phyloP scores from a whole-genome alignment of 73 alveolate species.

The Tetrahymena malaccensis region DNA sequence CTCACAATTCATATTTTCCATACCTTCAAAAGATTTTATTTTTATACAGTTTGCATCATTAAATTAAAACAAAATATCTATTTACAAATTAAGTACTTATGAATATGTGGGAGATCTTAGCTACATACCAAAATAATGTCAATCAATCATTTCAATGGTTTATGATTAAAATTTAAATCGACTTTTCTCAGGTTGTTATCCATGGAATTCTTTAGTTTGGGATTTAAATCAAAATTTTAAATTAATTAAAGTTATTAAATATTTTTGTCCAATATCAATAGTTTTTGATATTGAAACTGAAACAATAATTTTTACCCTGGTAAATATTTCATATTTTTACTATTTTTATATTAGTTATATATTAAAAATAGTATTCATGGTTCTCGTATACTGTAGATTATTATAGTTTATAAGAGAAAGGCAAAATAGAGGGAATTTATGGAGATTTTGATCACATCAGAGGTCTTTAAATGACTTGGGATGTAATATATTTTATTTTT shows the following conservation, averaged over 20 bases:
- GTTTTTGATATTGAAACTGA: background rate
- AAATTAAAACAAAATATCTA: background rate
- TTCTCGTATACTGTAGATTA: background rate
- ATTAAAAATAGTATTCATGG: background rate
- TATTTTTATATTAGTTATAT: background rate
- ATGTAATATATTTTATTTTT: background rate
- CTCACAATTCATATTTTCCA: background rate
- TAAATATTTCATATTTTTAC: background rate
- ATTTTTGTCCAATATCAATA: background rate
- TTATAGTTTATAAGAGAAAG: background rate
- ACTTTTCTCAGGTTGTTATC: background rate
- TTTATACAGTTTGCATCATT: background rate
- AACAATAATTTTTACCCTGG: background rate
- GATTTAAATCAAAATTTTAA: background rate
- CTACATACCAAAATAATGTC: background rate
- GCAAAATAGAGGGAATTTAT: background rate
- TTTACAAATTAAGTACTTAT: background rate
- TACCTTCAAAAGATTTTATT: background rate
- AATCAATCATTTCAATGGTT: background rate
- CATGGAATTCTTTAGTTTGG: background rate
- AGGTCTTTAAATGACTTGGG: background rate
- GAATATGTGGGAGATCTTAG: background rate
- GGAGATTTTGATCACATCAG: background rate
- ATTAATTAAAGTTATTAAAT: background rate
- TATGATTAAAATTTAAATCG: background rate